Percentiles rank a stretch among this genome's conserved stretches.
phyloP scores from a whole-genome alignment of 192 early-diverging fungal genomes.

The Umbelopsis vinacea region DNA sequence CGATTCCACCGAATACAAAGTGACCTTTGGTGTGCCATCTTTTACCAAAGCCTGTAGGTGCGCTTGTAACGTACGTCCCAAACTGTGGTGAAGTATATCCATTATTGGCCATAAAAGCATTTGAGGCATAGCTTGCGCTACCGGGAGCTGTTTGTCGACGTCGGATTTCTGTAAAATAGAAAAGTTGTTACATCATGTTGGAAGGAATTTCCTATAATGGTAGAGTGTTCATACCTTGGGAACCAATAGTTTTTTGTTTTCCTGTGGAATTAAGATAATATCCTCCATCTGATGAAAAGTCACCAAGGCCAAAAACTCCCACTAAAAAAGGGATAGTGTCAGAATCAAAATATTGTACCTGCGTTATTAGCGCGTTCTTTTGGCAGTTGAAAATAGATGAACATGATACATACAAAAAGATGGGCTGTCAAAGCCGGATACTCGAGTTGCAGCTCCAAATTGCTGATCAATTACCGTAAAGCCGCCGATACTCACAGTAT shows the following conservation, averaged over 20 bases:
- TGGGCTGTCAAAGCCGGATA: slow-evolving; percentile 15
- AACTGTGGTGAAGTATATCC: slow-evolving; percentile 26
- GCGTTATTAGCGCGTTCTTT: too few relatives aligned
- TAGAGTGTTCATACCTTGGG: background rate
- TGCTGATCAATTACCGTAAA: slow-evolving; percentile 24
- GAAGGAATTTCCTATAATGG: background rate
- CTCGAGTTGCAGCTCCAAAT: slow-evolving; percentile 32
- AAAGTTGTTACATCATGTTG: background rate
- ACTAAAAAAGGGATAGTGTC: background rate
- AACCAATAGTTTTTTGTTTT: slow-evolving; percentile 16
- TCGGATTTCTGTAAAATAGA: background rate
- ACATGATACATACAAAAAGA: background rate
- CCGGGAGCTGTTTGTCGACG: slow-evolving; percentile 22
- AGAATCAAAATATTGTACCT: too few relatives aligned
- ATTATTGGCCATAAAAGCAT: slow-evolving; percentile 23
- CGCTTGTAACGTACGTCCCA: slow-evolving; percentile 6
- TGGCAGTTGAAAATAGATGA: background rate
- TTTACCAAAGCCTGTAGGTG: slow-evolving; percentile 24
- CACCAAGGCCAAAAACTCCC: slow-evolving; percentile 34
- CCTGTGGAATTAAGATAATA: slow-evolving; percentile 29
- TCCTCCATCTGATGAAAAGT: slow-evolving; percentile 22
- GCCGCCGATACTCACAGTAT: slow-evolving; percentile 34
- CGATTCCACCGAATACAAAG: slow-evolving; percentile 37
- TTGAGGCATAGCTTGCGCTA: slow-evolving; percentile 29
- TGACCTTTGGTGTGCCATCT: slow-evolving; percentile 26